Conservation (phyloP, 768 basidiomycete species). For the Tylopilus sp. region DNA sequence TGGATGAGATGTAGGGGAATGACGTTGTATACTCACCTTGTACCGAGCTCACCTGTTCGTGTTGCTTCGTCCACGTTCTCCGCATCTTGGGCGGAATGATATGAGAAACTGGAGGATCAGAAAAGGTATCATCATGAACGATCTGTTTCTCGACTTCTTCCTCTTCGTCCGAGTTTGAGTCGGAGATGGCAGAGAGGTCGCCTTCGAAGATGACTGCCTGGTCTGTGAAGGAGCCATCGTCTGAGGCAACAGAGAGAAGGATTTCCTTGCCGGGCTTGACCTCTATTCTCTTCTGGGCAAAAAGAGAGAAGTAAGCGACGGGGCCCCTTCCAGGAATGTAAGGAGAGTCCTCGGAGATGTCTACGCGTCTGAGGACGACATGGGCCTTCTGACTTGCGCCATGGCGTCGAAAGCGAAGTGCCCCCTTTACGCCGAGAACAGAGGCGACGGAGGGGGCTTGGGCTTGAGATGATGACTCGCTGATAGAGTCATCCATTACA, state of each 20-base stretch:
- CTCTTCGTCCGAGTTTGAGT: conserved; percentile 35
- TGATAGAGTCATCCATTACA: conserved; percentile 37
- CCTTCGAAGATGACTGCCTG: conserved; percentile 58
- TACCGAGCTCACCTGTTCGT: conserved; percentile 40
- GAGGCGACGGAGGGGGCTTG: conserved; percentile 42
- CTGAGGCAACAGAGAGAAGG: conserved; percentile 53
- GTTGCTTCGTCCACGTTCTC: conserved; percentile 52
- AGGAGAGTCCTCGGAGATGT: conserved; percentile 41
- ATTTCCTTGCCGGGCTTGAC: conserved; percentile 71
- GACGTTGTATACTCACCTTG: conserved; percentile 34
- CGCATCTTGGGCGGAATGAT: conserved; percentile 63
- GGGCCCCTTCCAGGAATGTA: conserved; percentile 38
- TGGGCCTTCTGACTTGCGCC: conserved; percentile 66
- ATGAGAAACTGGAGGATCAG: conserved; percentile 31
- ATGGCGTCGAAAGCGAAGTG: conserved; percentile 64
- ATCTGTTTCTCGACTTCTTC: conserved; percentile 41
- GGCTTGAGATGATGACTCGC: conserved; percentile 32
- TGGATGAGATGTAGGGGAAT: conserved; percentile 8
- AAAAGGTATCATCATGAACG: conserved; percentile 40
- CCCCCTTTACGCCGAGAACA: conserved; percentile 58
- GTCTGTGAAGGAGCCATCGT: conserved; percentile 52
- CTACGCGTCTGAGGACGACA: conserved; percentile 62
- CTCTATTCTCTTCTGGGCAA: conserved; percentile 67
- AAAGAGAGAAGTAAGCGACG: conserved; percentile 57
- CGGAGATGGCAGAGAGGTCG: conserved; percentile 32